These are phyloP conservation scores for Gaultheria prostrata DNA, from an alignment of 148 eudicot species.

Conservation along the genomic window DNA sequence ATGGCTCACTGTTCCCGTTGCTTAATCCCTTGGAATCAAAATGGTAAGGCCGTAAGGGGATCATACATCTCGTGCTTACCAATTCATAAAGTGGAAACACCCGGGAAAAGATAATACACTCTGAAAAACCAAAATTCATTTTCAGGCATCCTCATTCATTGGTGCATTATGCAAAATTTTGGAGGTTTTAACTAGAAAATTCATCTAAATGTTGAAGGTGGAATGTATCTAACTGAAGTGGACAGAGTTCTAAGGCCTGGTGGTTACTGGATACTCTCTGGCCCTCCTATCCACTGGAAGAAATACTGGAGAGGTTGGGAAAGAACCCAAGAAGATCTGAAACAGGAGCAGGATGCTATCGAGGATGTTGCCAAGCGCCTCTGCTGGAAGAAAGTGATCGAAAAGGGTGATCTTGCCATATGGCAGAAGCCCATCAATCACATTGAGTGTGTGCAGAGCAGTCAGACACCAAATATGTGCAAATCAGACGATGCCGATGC, in stretches of 20 bases:
- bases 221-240: constrained; percentile 82
- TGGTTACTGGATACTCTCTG: constrained; percentile 96
- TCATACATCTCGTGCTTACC: too few species aligned
- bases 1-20: constrained; percentile 99
- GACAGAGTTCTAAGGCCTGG: constrained; percentile 92
- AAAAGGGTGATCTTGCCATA: constrained; percentile 71
- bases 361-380: constrained; percentile 64
- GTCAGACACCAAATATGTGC: constrained; percentile 59
- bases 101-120: not conserved
- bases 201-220: constrained; percentile 41
- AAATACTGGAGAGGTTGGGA: constrained; percentile 93
- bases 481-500: constrained; percentile 63
- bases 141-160: not conserved
- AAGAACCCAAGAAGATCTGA: constrained; percentile 77
- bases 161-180: not conserved
- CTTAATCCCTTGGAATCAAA: constrained; percentile 71
- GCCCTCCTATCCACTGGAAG: constrained; percentile 90
- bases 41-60: constrained; percentile 63
- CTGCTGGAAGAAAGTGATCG: constrained; percentile 84
- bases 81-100: not conserved
- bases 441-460: constrained; percentile 53
- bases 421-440: constrained; percentile 95
- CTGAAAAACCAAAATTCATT: not conserved
- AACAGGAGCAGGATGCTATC: constrained; percentile 80
- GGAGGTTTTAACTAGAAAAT: not conserved